Conservation (phyloP, 257 asterid species). For the Mentha longifolia region DNA sequence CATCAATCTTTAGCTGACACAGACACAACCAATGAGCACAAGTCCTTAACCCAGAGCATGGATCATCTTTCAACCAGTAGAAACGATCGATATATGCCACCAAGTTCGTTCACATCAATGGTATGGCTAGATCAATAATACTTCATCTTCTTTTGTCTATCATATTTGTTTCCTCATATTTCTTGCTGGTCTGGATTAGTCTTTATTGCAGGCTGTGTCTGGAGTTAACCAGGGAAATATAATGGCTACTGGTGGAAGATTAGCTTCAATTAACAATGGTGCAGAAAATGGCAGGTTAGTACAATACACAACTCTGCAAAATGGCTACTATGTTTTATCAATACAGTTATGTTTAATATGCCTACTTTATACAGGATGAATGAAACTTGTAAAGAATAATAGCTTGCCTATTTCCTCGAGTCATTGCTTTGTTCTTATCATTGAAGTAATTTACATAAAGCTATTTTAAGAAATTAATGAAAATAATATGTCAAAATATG, state of each 20-base stretch:
- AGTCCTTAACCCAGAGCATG: conserved; percentile 50
- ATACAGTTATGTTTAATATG: not conserved
- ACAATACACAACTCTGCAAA: conserved; percentile 26
- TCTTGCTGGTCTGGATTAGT: conserved; percentile 23
- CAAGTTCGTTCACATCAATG: conserved; percentile 45
- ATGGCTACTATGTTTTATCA: not conserved
- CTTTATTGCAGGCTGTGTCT: conserved; percentile 43
- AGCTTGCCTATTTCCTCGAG: not conserved
- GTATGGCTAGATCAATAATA: conserved; percentile 36
- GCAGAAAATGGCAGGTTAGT: conserved; percentile 64
- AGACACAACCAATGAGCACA: conserved; percentile 42
- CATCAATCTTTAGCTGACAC: conserved; percentile 43
- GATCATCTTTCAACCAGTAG: conserved; percentile 46
- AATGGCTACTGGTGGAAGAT: conserved; percentile 44
- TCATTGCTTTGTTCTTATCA: not conserved
- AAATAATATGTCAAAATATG: not conserved
- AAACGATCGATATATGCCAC: conserved; percentile 37
- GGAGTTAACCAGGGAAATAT: conserved; percentile 43
- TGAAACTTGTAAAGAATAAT: not conserved
- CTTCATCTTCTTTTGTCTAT: conserved; percentile 24
- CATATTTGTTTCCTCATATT: conserved; percentile 20
- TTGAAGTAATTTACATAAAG: not conserved
- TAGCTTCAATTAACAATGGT: conserved; percentile 49
- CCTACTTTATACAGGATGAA: not conserved
- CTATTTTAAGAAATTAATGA: not conserved